Conservation (phyloP, 2,329 filamentous ascomycete species). For the Fusarium verticillioides region DNA sequence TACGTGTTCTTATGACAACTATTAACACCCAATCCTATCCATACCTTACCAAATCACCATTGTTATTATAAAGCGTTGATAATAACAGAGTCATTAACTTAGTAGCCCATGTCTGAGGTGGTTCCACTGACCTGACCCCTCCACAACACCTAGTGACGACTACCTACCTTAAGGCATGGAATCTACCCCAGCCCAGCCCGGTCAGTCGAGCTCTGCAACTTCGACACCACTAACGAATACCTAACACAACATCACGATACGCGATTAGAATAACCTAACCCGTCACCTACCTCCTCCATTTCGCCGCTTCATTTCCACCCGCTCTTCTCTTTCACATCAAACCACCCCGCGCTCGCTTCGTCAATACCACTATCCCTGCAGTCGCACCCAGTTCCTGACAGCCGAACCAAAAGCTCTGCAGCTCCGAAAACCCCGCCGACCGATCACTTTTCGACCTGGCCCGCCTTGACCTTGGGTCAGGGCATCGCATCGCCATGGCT, state of each 20-base stretch:
- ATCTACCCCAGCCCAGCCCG: background rate
- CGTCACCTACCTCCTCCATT: slow-evolving; percentile 2
- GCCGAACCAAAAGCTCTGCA: slow-evolving; percentile 7
- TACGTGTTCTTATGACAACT: background rate
- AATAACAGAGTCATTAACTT: background rate
- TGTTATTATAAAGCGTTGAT: background rate
- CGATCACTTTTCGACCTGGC: slow-evolving; percentile 19
- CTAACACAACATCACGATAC: background rate
- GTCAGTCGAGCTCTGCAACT: background rate
- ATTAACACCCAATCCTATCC: background rate
- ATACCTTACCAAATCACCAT: background rate
- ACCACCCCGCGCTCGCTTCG: background rate
- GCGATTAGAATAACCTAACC: slow-evolving; percentile 3
- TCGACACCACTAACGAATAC: background rate
- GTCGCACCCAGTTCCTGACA: slow-evolving; percentile 1
- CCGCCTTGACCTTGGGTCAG: slow-evolving; percentile 31
- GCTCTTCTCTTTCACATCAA: background rate
- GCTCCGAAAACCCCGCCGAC: slow-evolving; percentile 23
- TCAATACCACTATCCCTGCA: background rate
- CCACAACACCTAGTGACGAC: background rate
- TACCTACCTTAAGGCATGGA: background rate
- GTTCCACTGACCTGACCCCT: slow-evolving; percentile 11
- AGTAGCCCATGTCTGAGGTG: background rate
- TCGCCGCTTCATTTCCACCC: slow-evolving; percentile 24
- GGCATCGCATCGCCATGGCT: slow-evolving; percentile 55